Conservation (phyloP, 805 yeast species). For the Isabelozyma pseudorhagii region DNA sequence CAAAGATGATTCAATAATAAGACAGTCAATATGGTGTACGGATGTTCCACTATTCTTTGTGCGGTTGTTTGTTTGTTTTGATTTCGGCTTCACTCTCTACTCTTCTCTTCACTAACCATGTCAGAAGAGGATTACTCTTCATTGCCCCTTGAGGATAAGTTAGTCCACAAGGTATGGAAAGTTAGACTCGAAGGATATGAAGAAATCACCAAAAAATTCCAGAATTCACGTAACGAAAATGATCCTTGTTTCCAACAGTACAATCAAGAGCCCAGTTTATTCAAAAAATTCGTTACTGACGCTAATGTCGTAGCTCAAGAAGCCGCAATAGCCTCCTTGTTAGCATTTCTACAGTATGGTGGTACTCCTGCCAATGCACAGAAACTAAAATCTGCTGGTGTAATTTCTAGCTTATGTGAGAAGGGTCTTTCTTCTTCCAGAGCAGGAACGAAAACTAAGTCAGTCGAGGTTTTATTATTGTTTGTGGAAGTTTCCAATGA, state of each 20-base stretch:
- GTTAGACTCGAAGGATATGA: conserved; percentile 79
- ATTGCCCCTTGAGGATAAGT: conserved; percentile 64
- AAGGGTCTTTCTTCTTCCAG: conserved; percentile 78
- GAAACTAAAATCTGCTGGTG: conserved; percentile 37
- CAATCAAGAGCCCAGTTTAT: conserved; percentile 49
- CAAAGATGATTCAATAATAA: too few species aligned
- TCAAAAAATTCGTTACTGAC: conserved; percentile 65
- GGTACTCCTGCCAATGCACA: conserved; percentile 40
- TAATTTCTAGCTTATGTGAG: conserved; percentile 61
- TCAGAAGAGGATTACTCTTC: conserved; percentile 52
- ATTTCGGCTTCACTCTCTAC: neutral
- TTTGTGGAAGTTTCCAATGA: conserved; percentile 60
- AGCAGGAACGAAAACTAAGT: conserved; percentile 64
- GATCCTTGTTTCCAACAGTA: conserved; percentile 54
- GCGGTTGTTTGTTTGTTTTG: neutral
- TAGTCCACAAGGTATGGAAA: conserved; percentile 78
- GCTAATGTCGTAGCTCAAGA: conserved; percentile 92
- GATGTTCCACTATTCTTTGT: neutral
- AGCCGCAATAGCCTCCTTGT: conserved; percentile 60
- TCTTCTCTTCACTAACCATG: conserved; percentile 11
- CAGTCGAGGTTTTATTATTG: conserved; percentile 59
- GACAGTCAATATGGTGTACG: neutral
- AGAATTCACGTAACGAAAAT: conserved; percentile 50
- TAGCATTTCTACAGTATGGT: conserved; percentile 54
- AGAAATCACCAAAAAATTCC: conserved; percentile 53